phyloP scores from a whole-genome alignment of 1,284 basidiomycete genomes.

The Trametes pubescens region DNA sequence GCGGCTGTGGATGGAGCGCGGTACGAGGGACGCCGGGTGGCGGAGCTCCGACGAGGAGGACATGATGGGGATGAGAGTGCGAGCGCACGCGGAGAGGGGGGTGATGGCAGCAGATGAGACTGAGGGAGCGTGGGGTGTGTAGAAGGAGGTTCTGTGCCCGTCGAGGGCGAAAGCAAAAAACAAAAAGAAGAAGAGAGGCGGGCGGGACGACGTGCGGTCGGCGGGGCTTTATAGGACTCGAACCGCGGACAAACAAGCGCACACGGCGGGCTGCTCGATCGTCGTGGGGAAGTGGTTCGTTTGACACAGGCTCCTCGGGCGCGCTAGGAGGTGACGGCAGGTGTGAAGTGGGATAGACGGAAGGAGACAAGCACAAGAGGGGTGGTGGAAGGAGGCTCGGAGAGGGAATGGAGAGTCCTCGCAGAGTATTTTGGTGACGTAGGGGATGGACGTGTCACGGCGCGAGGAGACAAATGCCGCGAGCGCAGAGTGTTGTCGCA shows the following conservation, averaged over 20 bases:
- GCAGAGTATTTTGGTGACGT: constrained; percentile 10
- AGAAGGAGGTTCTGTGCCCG: constrained; percentile 37
- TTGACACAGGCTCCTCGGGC: constrained; percentile 3
- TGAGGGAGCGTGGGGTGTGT: constrained; percentile 38
- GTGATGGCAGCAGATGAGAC: constrained; percentile 6
- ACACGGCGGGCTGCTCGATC: constrained; percentile 27
- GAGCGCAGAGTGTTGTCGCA: neutral
- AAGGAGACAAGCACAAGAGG: constrained; percentile 1
- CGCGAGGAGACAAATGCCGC: neutral
- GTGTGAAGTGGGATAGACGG: constrained; percentile 12
- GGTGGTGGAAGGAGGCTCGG: neutral
- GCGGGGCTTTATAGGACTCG: constrained; percentile 30
- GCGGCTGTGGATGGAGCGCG: constrained; percentile 48
- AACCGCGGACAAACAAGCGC: constrained; percentile 39
- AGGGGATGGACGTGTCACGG: constrained; percentile 9
- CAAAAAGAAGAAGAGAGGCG: constrained; percentile 30
- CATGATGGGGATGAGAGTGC: constrained; percentile 30
- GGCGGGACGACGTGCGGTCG: constrained; percentile 21
- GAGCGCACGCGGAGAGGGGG: constrained; percentile 11
- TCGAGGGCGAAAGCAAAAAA: constrained; percentile 41
- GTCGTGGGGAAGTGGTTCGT: constrained; percentile 12
- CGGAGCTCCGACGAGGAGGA: constrained; percentile 35
- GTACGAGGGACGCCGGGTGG: constrained; percentile 39
- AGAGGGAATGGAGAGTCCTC: constrained; percentile 21
- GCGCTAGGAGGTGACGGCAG: constrained; percentile 6